Base-by-base conservation (phyloP, 2,329 filamentous ascomycete species). In the Cladosporium oxysporum region DNA sequence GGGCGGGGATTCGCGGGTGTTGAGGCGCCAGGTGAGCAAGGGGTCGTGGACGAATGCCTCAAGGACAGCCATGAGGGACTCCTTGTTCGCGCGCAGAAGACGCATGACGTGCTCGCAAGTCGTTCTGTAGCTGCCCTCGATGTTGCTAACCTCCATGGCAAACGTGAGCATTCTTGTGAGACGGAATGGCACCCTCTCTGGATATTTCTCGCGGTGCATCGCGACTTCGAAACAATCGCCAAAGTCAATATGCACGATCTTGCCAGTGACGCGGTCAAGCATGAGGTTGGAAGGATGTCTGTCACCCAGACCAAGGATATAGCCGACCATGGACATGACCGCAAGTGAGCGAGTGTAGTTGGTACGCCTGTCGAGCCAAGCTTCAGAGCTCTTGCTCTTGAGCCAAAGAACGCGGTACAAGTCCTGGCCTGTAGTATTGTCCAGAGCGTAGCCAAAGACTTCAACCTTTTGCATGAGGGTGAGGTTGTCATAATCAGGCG, bases 301-400 rank as follows among this genome's bases (percentile, higher is more conserved):
- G 81, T 99, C 95, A 64, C 95, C 95, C 16, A 99, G 84, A 67
- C 95, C 96, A 26, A 99, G 88, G 70, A 99, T 98, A 79, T 99
- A 99, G 69, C 95, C 95, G n/a, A 98, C 95, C 93, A 99, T 99
- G n/a, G 93, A 97, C 95, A 99, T 99, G 74, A 99, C 95, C 72
- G 92, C 95, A 1, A 99, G 84, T 1, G 94, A 98, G 66, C 95
- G 90, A 21, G 95, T 99, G 81, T 99, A 99, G 77, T 97, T 99
- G n/a, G 96, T 99, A 62, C 95, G 90, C 52, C 95, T 87, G 79
- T 98, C 95, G 37, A 99, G 88, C 95, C 95, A 99, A 1, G 94
- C 91, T 79, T 99, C 95, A 0, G 94, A 97, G 68, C 91, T 96
- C 84, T 97, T 97, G 76, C 92, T 97, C 87, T 99, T 99, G 71